Evolutionary conservation across 78 protist species (phyloP), one percentile per base, ranked within the genome.

Genomic region (Cavenderia fasciculata): DNA sequence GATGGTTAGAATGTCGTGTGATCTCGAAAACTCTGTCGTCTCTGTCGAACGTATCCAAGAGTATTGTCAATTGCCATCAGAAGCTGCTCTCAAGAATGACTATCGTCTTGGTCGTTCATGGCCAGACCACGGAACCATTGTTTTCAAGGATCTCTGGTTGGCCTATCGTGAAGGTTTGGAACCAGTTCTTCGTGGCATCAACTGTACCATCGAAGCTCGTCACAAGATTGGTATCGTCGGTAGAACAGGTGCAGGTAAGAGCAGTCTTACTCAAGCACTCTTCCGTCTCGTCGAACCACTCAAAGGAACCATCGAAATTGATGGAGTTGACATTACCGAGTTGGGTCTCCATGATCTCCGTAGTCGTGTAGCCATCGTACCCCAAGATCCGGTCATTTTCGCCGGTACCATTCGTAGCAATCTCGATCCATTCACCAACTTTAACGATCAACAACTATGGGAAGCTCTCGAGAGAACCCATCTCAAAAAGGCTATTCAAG

Each of bases 381-480:
- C 99, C 11, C 94, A 98, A 91, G 98, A 95, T 56, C 97, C 99
- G 29, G 77, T 76, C n/a, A 71, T 97, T 65, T 95, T 98, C 76
- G 65, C 95, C 3, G 98, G 96, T 34, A 86, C 77, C 23, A 31
- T 87, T 38, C 61, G 93, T 36, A 29, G 29, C 41, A 87, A 87
- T 52, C 54, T 87, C n/a, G 93, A 87, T 40, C 99, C 99, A 25
- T 87, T 90, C 68, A 57, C 27, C 18, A 25, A 49, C 63, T 66
- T 66, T 57, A 19, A 92, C 3, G 99, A 97, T 25, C 87, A 19
- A 27, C 86, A 79, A 54, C 3, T 97, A 16, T 89, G 94, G 97
- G 65, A 43, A 10, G 94, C 91, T 23, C 62, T 98, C 19, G 94
- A 69, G 23, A 18, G 66, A 25, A 90, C 91, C 25, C 93, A 97